phyloP scores from a whole-genome alignment of 257 asterid species.

The Linaria vulgaris region DNA sequence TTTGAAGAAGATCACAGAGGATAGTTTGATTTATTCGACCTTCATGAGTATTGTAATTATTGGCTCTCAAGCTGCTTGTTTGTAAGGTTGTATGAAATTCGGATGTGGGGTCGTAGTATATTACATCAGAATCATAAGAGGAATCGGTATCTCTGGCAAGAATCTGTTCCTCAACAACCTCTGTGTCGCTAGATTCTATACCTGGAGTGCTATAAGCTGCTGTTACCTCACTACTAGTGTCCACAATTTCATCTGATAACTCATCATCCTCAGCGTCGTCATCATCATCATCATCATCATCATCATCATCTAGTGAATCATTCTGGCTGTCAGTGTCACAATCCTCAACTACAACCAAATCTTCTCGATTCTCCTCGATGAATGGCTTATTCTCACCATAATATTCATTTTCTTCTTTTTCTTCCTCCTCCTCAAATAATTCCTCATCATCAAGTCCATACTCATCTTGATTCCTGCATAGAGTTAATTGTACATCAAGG shows the following conservation, averaged over 20 bases:
- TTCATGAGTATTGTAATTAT: conserved; percentile 26
- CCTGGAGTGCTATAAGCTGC: conserved; percentile 40
- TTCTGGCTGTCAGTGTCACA: not conserved
- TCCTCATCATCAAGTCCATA: conserved; percentile 51
- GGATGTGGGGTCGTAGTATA: conserved; percentile 43
- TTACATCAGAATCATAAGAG: conserved; percentile 31
- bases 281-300: not conserved
- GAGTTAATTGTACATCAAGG: not conserved
- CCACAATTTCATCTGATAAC: conserved; percentile 25
- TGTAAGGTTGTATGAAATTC: conserved; percentile 22
- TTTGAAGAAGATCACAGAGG: not conserved
- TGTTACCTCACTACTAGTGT: conserved; percentile 31
- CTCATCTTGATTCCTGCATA: conserved; percentile 56
- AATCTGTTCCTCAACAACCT: conserved; percentile 40
- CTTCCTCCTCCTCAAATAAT: conserved; percentile 36
- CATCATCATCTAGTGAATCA: not conserved
- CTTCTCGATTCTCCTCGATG: not conserved
- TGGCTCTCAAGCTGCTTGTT: conserved; percentile 18
- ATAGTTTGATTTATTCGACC: conserved; percentile 24
- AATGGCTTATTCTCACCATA: not conserved
- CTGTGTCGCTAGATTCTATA: conserved; percentile 40
- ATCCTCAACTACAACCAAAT: not conserved
- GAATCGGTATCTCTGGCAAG: conserved; percentile 40
- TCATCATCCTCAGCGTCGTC: no score
- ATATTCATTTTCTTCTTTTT: conserved; percentile 28